Base-by-base conservation (phyloP, 305 asterid species). In the Monarda citriodora region DNA sequence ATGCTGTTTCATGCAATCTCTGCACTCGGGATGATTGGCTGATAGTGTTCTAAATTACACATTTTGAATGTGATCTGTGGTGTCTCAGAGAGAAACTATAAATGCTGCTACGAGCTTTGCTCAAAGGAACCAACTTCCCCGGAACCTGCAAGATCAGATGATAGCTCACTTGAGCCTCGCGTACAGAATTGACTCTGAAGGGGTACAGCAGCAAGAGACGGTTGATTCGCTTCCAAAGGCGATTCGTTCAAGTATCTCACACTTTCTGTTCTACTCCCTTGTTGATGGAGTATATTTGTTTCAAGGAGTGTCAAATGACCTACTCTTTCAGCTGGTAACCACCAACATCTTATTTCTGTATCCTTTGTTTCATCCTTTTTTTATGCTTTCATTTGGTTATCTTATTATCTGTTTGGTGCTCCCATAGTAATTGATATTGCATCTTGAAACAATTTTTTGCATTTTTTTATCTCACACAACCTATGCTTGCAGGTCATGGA, bases 141-240 rank as follows among this genome's bases (percentile, higher is more conserved):
- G 69, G 67, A 77, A 82, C 20, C 78, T 89, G 71, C 82, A 73
- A 54, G 95, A 89, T 53, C 95, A 86, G 77, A 89, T 89, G 88
- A 64, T 86, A 62, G 82, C 86, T 40, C 95, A 89, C 77, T 75
- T 89, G 77, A 75, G 85, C 74, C 77, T 89, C 61, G 84, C 76
- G 80, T 73, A 72, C 70, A 82, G 91, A 77, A 84, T 86, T 1
- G 85, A 84, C 56, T 76, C 94, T 3, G 94, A 89, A 79, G 96
- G 94, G 58, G 75, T 89, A 44, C 89, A 82, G 65, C 97, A 86
- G 71, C 97, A 89, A 71, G 95, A 86, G 75, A 84, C 76, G 36
- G 74, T 84, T n/a, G 91, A 84, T 66, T 73, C 80, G 5, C 91
- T 89, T 65, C 97, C 94, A 10, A 89, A 86, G 78, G 95, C 97